Base-by-base conservation (phyloP, 192 early-diverging fungal species). In the Phycomyces blakesleeanus region DNA sequence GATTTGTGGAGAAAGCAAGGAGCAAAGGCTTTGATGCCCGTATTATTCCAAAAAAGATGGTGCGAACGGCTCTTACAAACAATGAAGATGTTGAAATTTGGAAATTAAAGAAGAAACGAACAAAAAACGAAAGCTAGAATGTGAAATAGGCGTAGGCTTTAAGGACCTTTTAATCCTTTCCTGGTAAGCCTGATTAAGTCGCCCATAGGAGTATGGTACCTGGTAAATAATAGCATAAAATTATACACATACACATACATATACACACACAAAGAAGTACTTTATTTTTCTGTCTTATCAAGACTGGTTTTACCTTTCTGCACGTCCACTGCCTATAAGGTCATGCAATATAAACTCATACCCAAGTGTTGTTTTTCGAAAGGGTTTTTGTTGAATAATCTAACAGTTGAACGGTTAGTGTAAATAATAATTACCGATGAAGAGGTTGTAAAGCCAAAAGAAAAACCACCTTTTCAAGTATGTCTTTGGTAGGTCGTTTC, bases 301-400 rank as follows among this genome's bases (percentile, higher is more conserved):
- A 14, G 18, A 4, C 15, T 9, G 4, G 3, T 37, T 12, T 57
- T 68, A 81, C 79, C 70, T 73, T 57, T 75, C 71, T n/a, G 73
- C 79, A 12, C 79, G 67, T 11, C 79, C 79, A 69, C 76, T 81
- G 12, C 79, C 79, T 9, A 81, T 55, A 39, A 81, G 40, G 55
- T 81, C 79, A 57, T 81, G 79, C 15, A 81, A 53, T 50, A 77
- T 57, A 49, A 78, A 81, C 10, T 78, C 76, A 47, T 76, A 68
- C 5, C 64, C 64, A 20, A 81, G 69, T 25, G 55, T 49, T 0
- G 79, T 73, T 0, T 75, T 69, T 12, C 66, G 61, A 25, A 81
- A 50, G 10, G 61, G 68, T 29, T 78, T 81, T 8, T 64, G 47
- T 38, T 73, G 52, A 9, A 77, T 27, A 16, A 64, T 55, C 78